Evolutionary conservation across 371 early-diverging fungal species (phyloP).

Genomic region (Catenaria anguillulae): DNA sequence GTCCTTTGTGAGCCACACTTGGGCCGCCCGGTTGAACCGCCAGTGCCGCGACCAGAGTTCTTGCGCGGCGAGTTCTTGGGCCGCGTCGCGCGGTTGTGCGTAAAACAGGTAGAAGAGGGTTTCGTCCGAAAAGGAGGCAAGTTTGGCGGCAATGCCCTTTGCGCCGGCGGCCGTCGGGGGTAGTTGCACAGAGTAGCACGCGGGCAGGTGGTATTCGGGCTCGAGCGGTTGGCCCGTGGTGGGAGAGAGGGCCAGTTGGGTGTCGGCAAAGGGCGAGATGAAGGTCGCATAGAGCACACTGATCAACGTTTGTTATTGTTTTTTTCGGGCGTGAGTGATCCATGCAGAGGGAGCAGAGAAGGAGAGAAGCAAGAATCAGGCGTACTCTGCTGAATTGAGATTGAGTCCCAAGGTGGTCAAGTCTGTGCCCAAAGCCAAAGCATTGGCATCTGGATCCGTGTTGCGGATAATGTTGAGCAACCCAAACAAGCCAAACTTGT

Average conservation of each 20-base stretch:
- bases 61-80: constrained; percentile 84
- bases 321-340: too few relatives aligned
- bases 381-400: constrained; percentile 51
- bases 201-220: constrained; percentile 57
- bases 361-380: neutral
- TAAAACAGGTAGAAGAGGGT: constrained; percentile 93
- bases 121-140: constrained; percentile 62
- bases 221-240: constrained; percentile 36
- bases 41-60: constrained; percentile 77
- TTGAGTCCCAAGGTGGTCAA: constrained; percentile 62
- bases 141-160: constrained; percentile 27
- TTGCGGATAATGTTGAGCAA: constrained; percentile 56
- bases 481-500: constrained; percentile 48
- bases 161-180: constrained; percentile 36
- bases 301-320: too few relatives aligned
- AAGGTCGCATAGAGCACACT: constrained; percentile 66
- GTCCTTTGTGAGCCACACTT: constrained; percentile 68
- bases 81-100: constrained; percentile 65
- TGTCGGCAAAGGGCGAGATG: constrained; percentile 64
- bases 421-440: constrained; percentile 58
- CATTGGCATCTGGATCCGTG: constrained; percentile 51
- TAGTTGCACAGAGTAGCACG: constrained; percentile 29
- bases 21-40: constrained; percentile 78
- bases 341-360: too few relatives aligned
- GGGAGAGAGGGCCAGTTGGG: constrained; percentile 18